Percentiles rank a stretch among this genome's conserved stretches.
These are phyloP conservation scores for Yamadazyma paraphyllophila DNA, from an alignment of 805 yeast species.

Conservation along the genomic window DNA sequence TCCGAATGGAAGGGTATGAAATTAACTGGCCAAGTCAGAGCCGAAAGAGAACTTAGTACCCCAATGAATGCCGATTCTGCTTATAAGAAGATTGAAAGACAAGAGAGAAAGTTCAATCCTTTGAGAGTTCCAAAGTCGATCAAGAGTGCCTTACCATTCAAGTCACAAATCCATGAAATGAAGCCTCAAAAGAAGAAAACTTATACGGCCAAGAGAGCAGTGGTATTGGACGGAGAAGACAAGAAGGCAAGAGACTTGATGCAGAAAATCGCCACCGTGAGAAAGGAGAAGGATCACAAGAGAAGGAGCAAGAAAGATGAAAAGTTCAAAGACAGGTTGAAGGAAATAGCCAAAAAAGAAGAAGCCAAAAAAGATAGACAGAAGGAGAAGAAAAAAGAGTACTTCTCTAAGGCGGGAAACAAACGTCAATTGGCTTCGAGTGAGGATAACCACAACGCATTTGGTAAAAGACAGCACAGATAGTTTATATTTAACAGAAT, in stretches of 20 bases:
- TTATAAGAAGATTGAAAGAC: conserved; percentile 74
- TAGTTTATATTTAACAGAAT: conserved; percentile 10
- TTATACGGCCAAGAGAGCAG: conserved; percentile 86
- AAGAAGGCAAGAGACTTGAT: conserved; percentile 88
- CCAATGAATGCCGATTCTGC: conserved; percentile 54
- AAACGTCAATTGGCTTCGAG: conserved; percentile 49
- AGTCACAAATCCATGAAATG: conserved; percentile 86
- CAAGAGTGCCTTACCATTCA: conserved; percentile 80
- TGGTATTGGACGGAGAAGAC: conserved; percentile 87
- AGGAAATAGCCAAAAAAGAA: conserved; percentile 72
- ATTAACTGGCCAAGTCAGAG: conserved; percentile 89
- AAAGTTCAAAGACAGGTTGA: conserved; percentile 70
- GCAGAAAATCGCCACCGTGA: conserved; percentile 80
- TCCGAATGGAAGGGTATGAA: conserved; percentile 95
- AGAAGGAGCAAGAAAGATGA: conserved; percentile 69
- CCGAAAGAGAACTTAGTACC: conserved; percentile 63
- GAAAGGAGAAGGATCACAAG: conserved; percentile 82
- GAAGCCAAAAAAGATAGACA: conserved; percentile 72
- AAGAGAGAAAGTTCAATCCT: conserved; percentile 81
- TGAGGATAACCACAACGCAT: conserved; percentile 29
- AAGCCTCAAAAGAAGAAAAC: conserved; percentile 82
- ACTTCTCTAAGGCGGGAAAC: conserved; percentile 67
- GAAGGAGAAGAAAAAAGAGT: conserved; percentile 83
- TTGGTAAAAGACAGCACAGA: conserved; percentile 32
- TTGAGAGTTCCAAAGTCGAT: conserved; percentile 80